These are phyloP conservation scores for Byssoonygena ceratinophila DNA, from an alignment of 2,329 filamentous ascomycete genomes.

Conservation along the genomic window DNA sequence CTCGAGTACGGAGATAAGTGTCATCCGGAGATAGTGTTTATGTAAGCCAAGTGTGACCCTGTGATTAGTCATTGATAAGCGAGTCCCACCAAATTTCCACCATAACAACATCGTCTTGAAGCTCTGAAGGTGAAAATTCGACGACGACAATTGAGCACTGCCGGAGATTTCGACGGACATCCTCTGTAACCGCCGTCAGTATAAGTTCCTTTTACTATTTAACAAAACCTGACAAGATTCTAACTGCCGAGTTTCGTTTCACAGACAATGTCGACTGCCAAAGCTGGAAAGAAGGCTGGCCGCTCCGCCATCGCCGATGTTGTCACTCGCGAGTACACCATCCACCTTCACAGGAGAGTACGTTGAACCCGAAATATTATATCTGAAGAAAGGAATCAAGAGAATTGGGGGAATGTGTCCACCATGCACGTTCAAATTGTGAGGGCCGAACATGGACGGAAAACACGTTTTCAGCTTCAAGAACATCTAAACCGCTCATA, in stretches of 20 bases:
- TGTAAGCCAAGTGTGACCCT: background rate
- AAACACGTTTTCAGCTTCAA: background rate
- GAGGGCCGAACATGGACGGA: slow-evolving; percentile 8
- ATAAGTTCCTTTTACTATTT: background rate
- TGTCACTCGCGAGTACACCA: slow-evolving; percentile 99
- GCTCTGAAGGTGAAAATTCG: slow-evolving; percentile 1
- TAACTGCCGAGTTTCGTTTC: no score
- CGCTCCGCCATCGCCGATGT: slow-evolving; percentile 98
- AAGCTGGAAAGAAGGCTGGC: slow-evolving; percentile 58
- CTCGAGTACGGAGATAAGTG: no score
- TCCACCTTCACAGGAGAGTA: slow-evolving; percentile 99
- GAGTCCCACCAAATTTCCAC: slow-evolving; percentile 13
- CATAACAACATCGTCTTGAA: slow-evolving; percentile 4
- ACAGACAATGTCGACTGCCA: slow-evolving; percentile 50
- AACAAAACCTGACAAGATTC: background rate
- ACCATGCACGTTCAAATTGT: background rate
- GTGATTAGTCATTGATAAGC: slow-evolving; percentile 13
- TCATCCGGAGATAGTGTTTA: background rate
- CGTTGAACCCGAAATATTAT: slow-evolving; percentile 37
- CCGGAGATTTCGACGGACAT: slow-evolving; percentile 13
- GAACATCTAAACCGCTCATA: background rate
- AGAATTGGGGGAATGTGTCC: background rate
- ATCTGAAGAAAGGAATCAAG: slow-evolving; percentile 9
- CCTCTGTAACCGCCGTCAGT: slow-evolving; percentile 12
- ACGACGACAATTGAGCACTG: slow-evolving; percentile 10